These are phyloP conservation scores for Salix arbutifolia DNA, from an alignment of 345 rosid species.

Conservation along the genomic window DNA sequence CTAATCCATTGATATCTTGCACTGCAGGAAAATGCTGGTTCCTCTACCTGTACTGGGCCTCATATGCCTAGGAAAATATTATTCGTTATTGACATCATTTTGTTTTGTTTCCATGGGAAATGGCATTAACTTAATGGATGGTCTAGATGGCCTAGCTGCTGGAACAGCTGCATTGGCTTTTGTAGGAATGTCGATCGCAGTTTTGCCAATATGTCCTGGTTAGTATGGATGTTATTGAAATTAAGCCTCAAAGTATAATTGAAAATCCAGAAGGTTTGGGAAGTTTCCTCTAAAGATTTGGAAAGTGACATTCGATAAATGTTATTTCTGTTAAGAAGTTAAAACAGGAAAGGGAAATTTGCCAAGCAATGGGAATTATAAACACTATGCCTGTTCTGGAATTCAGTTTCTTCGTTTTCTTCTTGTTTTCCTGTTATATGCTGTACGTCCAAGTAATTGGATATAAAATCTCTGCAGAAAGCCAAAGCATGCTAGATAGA, in stretches of 20 bases:
- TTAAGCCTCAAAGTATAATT: background rate
- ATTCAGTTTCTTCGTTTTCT: background rate
- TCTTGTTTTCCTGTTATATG: background rate
- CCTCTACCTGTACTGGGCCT: conserved; percentile 85
- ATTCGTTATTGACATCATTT: conserved; percentile 61
- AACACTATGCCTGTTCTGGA: no score
- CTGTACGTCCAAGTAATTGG: background rate
- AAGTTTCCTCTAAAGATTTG: background rate
- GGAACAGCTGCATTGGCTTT: conserved; percentile 84
- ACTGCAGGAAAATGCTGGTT: conserved; percentile 74
- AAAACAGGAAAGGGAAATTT: no score
- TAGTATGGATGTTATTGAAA: conserved; percentile 24
- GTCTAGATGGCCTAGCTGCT: conserved; percentile 85
- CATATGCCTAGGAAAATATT: conserved; percentile 62
- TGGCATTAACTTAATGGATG: conserved; percentile 67
- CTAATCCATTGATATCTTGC: conserved; percentile 1
- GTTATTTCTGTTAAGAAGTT: no score
- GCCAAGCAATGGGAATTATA: no score
- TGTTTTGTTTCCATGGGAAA: conserved; percentile 85
- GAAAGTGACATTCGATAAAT: background rate
- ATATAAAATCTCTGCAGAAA: no score
- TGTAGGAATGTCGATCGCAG: conserved; percentile 79
- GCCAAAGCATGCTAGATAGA: background rate
- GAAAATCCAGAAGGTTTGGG: background rate
- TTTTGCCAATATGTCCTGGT: conserved; percentile 91